phyloP scores from a whole-genome alignment of 2,329 filamentous ascomycete species.

The Elsinoe necatrix region DNA sequence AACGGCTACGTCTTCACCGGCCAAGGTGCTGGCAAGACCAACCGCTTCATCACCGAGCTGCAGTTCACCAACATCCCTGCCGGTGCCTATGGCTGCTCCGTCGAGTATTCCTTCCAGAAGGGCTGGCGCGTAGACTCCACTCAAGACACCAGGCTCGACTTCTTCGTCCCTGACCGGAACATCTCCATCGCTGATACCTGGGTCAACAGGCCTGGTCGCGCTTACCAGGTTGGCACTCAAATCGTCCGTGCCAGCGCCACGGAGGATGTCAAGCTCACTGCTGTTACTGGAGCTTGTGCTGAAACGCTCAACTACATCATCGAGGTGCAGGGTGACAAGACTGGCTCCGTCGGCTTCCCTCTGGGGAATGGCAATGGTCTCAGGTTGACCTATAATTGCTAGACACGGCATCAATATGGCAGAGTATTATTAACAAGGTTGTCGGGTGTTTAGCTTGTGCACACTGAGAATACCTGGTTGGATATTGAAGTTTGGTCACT shows the following conservation, averaged over 20 bases:
- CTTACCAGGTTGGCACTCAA: conserved; percentile 3
- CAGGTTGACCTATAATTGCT: conserved; percentile 10
- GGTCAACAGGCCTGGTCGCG: not conserved
- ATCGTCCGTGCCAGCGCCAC: not conserved
- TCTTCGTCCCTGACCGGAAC: conserved; percentile 2
- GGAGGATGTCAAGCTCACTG: conserved; percentile 1
- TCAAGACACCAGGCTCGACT: conserved; percentile 2
- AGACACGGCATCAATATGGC: not conserved
- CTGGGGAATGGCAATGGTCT: conserved; percentile 6
- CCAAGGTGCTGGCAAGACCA: conserved; percentile 8
- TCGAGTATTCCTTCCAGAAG: conserved; percentile 15
- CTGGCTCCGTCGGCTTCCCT: conserved; percentile 1
- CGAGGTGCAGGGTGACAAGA: conserved; percentile 10
- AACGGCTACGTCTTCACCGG: conserved; percentile 10
- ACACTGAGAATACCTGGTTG: not conserved
- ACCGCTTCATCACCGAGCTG: conserved; percentile 8
- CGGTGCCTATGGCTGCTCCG: conserved; percentile 13
- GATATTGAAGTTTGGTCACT: not conserved
- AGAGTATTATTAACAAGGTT: not conserved
- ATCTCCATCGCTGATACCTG: conserved; percentile 8
- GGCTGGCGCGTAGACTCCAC: conserved; percentile 1
- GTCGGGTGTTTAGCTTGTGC: not conserved
- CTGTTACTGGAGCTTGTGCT: conserved; percentile 6
- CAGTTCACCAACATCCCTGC: conserved; percentile 10
- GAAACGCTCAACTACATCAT: conserved; percentile 6